phyloP scores from a whole-genome alignment of 345 rosid species.

The Adansonia digitata region DNA sequence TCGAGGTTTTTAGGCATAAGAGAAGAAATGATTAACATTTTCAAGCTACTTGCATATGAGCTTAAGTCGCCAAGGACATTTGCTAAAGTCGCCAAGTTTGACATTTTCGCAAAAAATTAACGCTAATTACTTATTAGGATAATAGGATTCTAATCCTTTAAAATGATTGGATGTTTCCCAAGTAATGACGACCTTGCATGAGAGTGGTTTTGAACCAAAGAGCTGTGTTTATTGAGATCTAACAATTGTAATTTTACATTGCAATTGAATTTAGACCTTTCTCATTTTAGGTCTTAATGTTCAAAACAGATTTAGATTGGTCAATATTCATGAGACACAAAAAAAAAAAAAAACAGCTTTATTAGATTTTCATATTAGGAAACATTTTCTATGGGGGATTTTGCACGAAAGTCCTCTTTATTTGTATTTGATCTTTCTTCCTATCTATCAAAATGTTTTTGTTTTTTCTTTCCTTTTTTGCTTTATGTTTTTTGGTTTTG shows the following conservation, averaged over 20 bases:
- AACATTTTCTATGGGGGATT: neutral
- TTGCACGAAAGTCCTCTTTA: neutral
- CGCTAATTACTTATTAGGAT: neutral
- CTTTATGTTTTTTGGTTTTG: neutral
- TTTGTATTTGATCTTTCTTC: neutral
- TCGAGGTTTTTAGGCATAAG: slow-evolving; percentile 4
- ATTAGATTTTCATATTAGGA: neutral
- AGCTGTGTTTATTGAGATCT: neutral
- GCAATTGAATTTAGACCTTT: neutral
- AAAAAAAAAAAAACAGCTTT: too few species aligned
- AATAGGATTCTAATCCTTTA: neutral
- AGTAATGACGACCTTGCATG: neutral
- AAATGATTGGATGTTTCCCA: neutral
- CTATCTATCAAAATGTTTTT: neutral
- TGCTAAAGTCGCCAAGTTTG: neutral
- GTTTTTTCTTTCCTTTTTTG: neutral
- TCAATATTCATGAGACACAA: neutral
- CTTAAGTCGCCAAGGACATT: neutral
- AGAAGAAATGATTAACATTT: neutral
- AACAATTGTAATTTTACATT: neutral
- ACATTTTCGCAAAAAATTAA: neutral
- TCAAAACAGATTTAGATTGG: neutral
- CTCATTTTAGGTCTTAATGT: neutral
- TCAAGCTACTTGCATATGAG: neutral
- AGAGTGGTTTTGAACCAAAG: neutral